phyloP scores from a whole-genome alignment of 768 basidiomycete species.

The Leccinum uliginosum region DNA sequence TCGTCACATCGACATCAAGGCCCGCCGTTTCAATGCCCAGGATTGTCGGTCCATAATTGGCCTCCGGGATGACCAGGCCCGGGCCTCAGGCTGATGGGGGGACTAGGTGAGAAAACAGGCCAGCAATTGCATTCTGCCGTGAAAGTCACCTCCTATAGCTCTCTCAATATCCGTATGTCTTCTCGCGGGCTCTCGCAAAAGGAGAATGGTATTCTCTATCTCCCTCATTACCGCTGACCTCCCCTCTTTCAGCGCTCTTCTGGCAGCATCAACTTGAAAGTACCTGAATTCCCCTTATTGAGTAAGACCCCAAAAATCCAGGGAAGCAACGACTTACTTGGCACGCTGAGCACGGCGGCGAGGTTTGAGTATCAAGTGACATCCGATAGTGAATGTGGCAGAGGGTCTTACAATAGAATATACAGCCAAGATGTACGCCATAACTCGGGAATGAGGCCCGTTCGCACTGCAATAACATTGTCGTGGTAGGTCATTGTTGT shows the following conservation, averaged over 20 bases:
- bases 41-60: conserved; percentile 62
- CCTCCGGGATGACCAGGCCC: conserved; percentile 74
- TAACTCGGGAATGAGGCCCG: conserved; percentile 33
- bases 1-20: conserved; percentile 69
- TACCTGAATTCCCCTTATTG: conserved; percentile 41
- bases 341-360: conserved; percentile 49
- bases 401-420: conserved; percentile 54
- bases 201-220: conserved; percentile 53
- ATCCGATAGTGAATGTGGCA: conserved; percentile 46
- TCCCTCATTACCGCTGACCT: conserved; percentile 59
- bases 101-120: conserved; percentile 14
- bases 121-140: conserved; percentile 1
- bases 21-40: conserved; percentile 47
- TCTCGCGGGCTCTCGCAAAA: conserved; percentile 67
- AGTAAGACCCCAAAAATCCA: conserved; percentile 11
- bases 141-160: conserved; percentile 55
- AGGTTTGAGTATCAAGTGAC: conserved; percentile 56
- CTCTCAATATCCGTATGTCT: conserved; percentile 62
- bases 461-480: conserved; percentile 40
- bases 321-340: conserved; percentile 36
- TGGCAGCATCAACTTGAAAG: conserved; percentile 61
- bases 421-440: conserved; percentile 37
- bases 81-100: conserved; percentile 44
- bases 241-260: conserved; percentile 59
- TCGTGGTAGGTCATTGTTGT: conserved; percentile 49